Conservation (phyloP, 306 rosid species). For the Gastrolobium bilobum region DNA sequence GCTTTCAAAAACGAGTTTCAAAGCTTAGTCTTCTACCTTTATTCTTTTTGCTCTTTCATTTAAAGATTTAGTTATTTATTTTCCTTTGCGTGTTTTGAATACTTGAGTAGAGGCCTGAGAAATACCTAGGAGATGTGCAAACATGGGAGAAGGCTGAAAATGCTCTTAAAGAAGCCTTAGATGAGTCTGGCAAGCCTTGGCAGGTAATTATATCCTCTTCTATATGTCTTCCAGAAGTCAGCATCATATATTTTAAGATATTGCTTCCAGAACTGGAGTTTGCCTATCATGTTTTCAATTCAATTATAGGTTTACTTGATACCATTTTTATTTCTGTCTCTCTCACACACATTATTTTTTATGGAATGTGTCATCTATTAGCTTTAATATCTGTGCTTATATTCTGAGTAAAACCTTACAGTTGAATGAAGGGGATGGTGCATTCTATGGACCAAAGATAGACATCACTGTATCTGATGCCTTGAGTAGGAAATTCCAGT, state of each 20-base stretch:
- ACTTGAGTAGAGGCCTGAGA: conserved; percentile 84
- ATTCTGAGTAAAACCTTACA: conserved; percentile 51
- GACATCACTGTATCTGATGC: conserved; percentile 96
- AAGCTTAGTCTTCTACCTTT: conserved; percentile 1
- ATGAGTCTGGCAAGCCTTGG: conserved; percentile 93
- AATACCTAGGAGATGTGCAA: conserved; percentile 74
- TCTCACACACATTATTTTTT: background rate
- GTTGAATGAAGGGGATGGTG: conserved; percentile 95
- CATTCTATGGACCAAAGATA: conserved; percentile 96
- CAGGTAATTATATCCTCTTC: conserved; percentile 62
- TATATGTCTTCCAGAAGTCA: background rate
- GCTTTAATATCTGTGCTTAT: conserved; percentile 44
- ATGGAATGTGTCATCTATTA: conserved; percentile 27
- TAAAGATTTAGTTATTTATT: conserved; percentile 16
- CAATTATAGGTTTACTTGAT: conserved; percentile 14
- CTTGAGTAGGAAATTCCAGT: conserved; percentile 84
- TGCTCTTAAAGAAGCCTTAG: conserved; percentile 83
- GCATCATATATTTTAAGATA: background rate
- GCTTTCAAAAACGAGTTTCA: background rate
- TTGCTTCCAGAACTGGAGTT: conserved; percentile 24
- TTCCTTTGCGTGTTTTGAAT: conserved; percentile 34
- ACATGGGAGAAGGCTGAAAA: conserved; percentile 97
- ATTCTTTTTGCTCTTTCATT: conserved; percentile 24
- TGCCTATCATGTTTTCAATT: conserved; percentile 8
- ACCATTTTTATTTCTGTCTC: conserved; percentile 15